Base-by-base conservation (phyloP, 2,329 filamentous ascomycete species). In the Xylaria sp. region DNA sequence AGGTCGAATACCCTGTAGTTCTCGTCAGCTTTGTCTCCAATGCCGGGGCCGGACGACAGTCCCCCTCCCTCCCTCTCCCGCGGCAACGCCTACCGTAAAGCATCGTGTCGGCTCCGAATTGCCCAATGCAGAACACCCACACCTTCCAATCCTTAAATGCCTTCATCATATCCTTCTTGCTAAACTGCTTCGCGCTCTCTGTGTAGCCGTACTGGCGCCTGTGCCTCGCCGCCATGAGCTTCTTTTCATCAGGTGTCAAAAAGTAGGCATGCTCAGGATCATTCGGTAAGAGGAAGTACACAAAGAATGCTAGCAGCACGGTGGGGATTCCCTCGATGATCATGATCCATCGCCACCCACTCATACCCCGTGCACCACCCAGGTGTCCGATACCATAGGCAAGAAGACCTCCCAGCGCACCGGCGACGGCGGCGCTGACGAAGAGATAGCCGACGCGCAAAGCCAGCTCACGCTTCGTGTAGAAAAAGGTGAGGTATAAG, bases 61-160 rank as follows among this genome's bases (percentile, higher is more conserved):
- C n/a, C n/a, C n/a, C n/a, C n/a, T n/a, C n/a, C n/a, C n/a, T n/a
- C n/a, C n/a, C n/a, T n/a, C n/a, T n/a, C n/a, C n/a, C n/a, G 9
- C 23, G 8, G 29, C 11, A 38, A 17, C n/a, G 57, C 73, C 69
- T 40, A 76, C 82, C 81, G 70, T 93, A 93, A 0, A 93, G 80
- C 85, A 93, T 90, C 1, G 88, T 91, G 70, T 92, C 89, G 15
- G 84, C 82, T 4, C 90, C 89, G 71, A 93, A 93, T 72, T 92
- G 89, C 4, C 81, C 89, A 37, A 86, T 74, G 65, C 83, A 88
- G 72, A 92, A 92, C 1, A 83, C 77, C 81, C 87, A 92, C 23
- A 91, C 85, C 72, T 90, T 92, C 89, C 89, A 92, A 74, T 94
- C 91, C 65, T 80, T 83, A 62, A 91, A 85, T 0, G 87, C 89